phyloP scores from a whole-genome alignment of 495 filamentous ascomycete species.

The Sabuloglossum arenarium region DNA sequence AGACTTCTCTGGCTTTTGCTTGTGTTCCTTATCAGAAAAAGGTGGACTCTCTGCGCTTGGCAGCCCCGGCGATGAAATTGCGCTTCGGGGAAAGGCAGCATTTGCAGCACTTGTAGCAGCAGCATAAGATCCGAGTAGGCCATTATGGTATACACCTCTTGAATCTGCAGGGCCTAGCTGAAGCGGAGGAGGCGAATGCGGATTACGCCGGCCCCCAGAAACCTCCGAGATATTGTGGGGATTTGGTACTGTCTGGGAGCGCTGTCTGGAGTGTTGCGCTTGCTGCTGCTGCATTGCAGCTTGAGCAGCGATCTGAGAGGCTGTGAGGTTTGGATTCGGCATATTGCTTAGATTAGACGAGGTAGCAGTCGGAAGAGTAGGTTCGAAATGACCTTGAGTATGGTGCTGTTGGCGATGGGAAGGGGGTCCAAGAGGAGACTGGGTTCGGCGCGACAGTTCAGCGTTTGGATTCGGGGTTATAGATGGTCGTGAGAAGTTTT shows the following conservation, averaged over 20 bases:
- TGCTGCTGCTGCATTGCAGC: constrained; percentile 60
- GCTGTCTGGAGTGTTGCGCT: constrained; percentile 38
- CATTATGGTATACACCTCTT: constrained; percentile 37
- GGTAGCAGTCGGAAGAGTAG: constrained; percentile 47
- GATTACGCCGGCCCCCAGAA: constrained; percentile 26
- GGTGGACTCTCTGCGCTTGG: constrained; percentile 10
- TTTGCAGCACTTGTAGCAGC: constrained; percentile 69
- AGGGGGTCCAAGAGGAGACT: background rate
- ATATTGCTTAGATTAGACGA: background rate
- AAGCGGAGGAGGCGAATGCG: constrained; percentile 26
- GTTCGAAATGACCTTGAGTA: constrained; percentile 80
- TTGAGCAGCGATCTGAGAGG: constrained; percentile 80
- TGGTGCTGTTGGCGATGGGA: constrained; percentile 30
- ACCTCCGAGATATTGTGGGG: constrained; percentile 22
- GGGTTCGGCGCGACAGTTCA: background rate
- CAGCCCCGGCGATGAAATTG: constrained; percentile 7
- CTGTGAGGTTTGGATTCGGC: constrained; percentile 27
- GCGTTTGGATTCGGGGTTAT: background rate
- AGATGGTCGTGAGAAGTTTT: constrained; percentile 6
- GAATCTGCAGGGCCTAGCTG: constrained; percentile 13
- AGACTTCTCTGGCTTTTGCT: constrained; percentile 52
- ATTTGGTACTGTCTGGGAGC: constrained; percentile 44
- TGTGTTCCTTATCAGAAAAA: constrained; percentile 35
- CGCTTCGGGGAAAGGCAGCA: constrained; percentile 57
- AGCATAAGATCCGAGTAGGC: constrained; percentile 39